Percentiles rank a stretch among this genome's conserved stretches.
Conservation (phyloP, 129 eudicot genomes). For the Erigeron canadensis region DNA sequence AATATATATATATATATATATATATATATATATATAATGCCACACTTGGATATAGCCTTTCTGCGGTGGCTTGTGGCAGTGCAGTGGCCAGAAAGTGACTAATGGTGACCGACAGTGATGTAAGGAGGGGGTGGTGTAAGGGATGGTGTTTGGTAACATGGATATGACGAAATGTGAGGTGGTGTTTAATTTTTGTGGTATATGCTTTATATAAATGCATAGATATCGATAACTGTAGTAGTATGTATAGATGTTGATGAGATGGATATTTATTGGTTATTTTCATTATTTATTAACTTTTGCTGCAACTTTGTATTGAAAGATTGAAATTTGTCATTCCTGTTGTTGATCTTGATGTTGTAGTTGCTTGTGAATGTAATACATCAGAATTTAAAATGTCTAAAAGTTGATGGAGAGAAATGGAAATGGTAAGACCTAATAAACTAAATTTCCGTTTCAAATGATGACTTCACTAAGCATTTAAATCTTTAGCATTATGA, state of each 20-base stretch:
- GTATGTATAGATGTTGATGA: background rate
- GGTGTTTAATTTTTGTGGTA: too few relatives aligned
- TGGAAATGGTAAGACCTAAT: background rate
- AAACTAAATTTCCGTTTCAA: too few relatives aligned
- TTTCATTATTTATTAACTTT: background rate
- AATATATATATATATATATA: too few relatives aligned
- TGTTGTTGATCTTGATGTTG: conserved; percentile 16
- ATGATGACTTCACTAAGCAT: background rate
- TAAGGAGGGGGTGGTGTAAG: too few relatives aligned
- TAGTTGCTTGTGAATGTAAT: background rate
- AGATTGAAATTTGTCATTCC: background rate
- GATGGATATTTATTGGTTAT: conserved; percentile 5
- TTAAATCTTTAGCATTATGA: background rate
- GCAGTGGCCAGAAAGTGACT: too few relatives aligned
- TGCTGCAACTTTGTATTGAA: background rate
- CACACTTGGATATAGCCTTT: too few relatives aligned
- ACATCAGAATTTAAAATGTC: background rate
- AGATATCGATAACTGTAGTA: background rate
- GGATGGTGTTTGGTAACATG: too few relatives aligned
- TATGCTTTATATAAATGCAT: background rate
- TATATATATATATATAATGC: too few relatives aligned
- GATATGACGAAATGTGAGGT: too few relatives aligned
- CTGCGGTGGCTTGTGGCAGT: too few relatives aligned
- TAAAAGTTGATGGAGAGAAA: background rate
- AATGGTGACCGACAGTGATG: too few relatives aligned